Conservation (phyloP, 139 green algal species). For the Pycnococcus provasolii region DNA sequence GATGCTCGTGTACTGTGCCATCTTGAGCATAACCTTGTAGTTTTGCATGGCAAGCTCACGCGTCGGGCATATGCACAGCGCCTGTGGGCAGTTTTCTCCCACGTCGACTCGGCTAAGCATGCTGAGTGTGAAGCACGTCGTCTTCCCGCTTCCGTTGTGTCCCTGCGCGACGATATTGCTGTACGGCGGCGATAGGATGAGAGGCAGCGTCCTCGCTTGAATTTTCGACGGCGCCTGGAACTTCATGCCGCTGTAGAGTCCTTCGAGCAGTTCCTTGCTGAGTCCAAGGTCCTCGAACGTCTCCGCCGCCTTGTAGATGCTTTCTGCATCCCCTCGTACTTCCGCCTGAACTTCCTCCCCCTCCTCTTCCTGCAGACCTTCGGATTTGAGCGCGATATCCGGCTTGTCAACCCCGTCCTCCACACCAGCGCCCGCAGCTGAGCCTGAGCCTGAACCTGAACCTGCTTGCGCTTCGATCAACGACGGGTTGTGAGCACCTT, state of each 20-base stretch:
- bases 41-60: conserved; percentile 90
- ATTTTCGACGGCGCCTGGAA: conserved; percentile 88
- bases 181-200: conserved; percentile 84
- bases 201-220: conserved; percentile 86
- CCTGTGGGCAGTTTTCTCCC: conserved; percentile 56
- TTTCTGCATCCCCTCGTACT: conserved; percentile 35
- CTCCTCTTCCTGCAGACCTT: conserved; percentile 31
- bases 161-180: conserved; percentile 81
- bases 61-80: conserved; percentile 93
- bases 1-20: conserved; percentile 75
- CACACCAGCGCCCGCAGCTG: background rate
- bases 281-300: conserved; percentile 81
- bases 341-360: conserved; percentile 37
- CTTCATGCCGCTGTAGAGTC: conserved; percentile 96
- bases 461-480: too few species aligned
- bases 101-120: conserved; percentile 90
- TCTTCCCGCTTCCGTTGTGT: conserved; percentile 98
- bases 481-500: too few species aligned
- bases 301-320: conserved; percentile 60
- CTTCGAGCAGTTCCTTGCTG: conserved; percentile 60
- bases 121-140: conserved; percentile 92
- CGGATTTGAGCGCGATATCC: conserved; percentile 44
- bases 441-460: too few species aligned
- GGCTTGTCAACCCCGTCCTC: conserved; percentile 42
- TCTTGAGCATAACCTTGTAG: conserved; percentile 65